Evolutionary conservation across 2,329 filamentous ascomycete species (phyloP).

Genomic region (Fusarium concolor): DNA sequence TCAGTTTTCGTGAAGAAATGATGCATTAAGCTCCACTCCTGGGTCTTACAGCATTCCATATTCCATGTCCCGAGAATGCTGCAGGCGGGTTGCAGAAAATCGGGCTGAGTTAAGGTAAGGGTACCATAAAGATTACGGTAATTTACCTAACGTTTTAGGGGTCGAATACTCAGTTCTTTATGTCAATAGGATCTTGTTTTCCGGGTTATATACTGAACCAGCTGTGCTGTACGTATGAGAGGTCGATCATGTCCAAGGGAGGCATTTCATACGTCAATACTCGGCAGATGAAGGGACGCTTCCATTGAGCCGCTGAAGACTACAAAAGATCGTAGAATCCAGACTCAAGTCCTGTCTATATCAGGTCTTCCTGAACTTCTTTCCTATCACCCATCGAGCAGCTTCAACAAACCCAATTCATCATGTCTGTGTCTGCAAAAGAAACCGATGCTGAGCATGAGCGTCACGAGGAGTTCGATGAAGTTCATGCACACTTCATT

Average conservation of each 20-base stretch:
- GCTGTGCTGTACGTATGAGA: background rate
- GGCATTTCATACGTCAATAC: background rate
- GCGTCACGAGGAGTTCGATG: conserved; percentile 37
- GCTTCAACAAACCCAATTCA: background rate
- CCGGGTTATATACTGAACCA: too few species aligned
- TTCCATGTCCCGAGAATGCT: background rate
- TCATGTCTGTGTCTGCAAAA: conserved; percentile 16
- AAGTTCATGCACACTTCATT: conserved; percentile 55
- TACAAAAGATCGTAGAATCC: background rate
- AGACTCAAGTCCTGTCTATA: background rate
- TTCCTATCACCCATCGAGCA: background rate
- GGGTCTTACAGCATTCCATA: background rate
- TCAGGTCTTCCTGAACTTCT: background rate
- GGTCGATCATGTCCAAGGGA: background rate
- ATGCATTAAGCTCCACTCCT: background rate
- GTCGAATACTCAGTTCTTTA: too few species aligned
- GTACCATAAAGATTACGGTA: too few species aligned
- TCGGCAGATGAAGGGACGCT: background rate
- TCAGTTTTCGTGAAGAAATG: background rate
- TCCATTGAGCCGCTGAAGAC: background rate
- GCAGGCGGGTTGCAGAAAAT: too few species aligned
- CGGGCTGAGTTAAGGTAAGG: too few species aligned
- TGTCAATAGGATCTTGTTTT: too few species aligned
- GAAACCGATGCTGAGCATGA: background rate
- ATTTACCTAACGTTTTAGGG: too few species aligned